Conservation (phyloP, 2,329 filamentous ascomycete species). For the Aureobasidium pullulans region DNA sequence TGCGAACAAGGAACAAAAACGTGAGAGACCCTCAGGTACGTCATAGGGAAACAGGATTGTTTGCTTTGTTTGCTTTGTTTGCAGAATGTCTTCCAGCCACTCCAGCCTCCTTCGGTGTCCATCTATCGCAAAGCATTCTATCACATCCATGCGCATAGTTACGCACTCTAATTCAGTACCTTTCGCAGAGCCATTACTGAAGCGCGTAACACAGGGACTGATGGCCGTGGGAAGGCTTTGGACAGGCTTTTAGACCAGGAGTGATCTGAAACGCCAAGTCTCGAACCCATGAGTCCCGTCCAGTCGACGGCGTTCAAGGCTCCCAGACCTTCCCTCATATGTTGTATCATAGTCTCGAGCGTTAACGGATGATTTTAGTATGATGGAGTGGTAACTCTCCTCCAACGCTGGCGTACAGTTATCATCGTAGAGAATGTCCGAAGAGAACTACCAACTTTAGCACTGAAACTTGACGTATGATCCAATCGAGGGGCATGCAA, state of each 20-base stretch:
- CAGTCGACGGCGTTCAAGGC: not conserved
- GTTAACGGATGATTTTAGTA: no score
- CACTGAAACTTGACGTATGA: slow-evolving; percentile 4
- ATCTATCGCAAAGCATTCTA: not conserved
- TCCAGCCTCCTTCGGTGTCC: not conserved
- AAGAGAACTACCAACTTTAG: not conserved
- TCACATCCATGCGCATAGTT: not conserved
- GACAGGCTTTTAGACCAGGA: not conserved
- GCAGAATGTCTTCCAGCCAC: not conserved
- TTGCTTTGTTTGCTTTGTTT: not conserved
- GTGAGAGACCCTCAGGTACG: no score
- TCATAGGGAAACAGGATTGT: not conserved
- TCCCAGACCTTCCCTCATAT: no score
- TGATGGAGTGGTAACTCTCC: no score
- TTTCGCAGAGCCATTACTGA: not conserved
- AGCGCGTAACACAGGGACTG: not conserved
- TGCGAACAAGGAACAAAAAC: no score
- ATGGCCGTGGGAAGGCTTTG: no score
- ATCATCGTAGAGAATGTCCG: not conserved
- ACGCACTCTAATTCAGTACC: not conserved
- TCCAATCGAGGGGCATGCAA: not conserved
- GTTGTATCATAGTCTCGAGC: no score
- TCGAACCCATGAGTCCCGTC: not conserved
- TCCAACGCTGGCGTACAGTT: not conserved
- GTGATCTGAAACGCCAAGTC: slow-evolving; percentile 6